Base-by-base conservation (phyloP, 257 asterid genomes). In the Primulina tabacum region DNA sequence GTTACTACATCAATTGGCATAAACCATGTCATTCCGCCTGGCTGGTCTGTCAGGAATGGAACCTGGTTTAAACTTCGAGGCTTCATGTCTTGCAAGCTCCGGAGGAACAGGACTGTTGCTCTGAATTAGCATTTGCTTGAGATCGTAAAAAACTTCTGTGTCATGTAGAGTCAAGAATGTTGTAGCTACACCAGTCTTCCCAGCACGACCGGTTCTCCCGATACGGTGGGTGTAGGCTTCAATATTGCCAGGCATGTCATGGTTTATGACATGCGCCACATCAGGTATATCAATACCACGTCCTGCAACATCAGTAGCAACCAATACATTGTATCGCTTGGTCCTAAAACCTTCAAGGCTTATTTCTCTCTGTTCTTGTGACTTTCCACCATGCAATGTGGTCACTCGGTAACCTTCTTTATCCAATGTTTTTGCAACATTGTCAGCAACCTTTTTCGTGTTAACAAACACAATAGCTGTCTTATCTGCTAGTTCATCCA, bases 161-260 rank as follows among this genome's bases (percentile, higher is more conserved):
- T 83, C 91, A 21, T 82, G 82, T 75, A 86, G 55, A 60, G 91
- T 83, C 82, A 86, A 80, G 83, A 86, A 86, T 24, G 91, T 81
- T 9, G 91, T 79, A 60, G 91, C 89, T 14, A 78, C 68, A 74
- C 91, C 91, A 8, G 89, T 83, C 81, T 86, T 85, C 76, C 90
- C 90, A 71, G 90, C 90, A 78, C 90, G 88, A 60, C 90, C 90
- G 14, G 88, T 85, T 73, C 90, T 71, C 69, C 90, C 90, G 58
- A 85, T 85, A 76, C 87, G 90, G 80, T 85, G 88, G 6, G 90
- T 85, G 83, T 82, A 85, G 24, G 82, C 81, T 76, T 85, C 90
- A 59, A 82, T 82, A 67, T 65, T 86, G 34, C 80, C 79, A 16
- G 89, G 91, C 89, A 83, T 86, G 69, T 86, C 89, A 47, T 77